Conservation (phyloP, 768 basidiomycete genomes). For the Dacryopinax primogenitus region DNA sequence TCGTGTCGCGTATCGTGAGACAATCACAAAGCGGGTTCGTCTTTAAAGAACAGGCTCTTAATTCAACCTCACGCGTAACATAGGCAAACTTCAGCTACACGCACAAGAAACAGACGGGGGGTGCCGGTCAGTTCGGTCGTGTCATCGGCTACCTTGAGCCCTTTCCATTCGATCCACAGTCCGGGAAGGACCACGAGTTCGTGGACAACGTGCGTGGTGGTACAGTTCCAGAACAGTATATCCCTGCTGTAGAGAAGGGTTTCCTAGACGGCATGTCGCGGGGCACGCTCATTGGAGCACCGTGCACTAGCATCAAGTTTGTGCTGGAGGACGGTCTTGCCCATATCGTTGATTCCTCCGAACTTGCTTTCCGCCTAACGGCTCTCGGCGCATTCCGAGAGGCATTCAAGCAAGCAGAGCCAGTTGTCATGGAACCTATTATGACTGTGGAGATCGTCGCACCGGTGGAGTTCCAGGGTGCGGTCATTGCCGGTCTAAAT, state of each 20-base stretch:
- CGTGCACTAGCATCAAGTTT: constrained; percentile 71
- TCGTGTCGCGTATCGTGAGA: constrained; percentile 92
- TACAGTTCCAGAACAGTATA: not conserved
- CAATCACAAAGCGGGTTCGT: constrained; percentile 51
- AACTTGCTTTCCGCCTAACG: constrained; percentile 85
- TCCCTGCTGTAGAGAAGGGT: constrained; percentile 42
- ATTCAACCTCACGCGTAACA: not conserved
- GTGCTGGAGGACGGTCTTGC: constrained; percentile 83
- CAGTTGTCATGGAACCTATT: constrained; percentile 89
- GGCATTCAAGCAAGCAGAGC: constrained; percentile 58
- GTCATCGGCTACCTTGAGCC: constrained; percentile 86
- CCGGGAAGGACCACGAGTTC: constrained; percentile 60
- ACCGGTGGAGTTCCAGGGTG: constrained; percentile 87
- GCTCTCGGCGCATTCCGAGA: constrained; percentile 89
- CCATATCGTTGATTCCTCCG: constrained; percentile 92
- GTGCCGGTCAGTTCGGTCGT: constrained; percentile 91
- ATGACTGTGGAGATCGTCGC: constrained; percentile 98
- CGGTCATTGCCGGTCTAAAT: constrained; percentile 89
- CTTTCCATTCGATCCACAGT: constrained; percentile 62
- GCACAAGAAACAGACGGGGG: constrained; percentile 97
- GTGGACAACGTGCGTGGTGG: not conserved
- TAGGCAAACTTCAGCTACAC: constrained; percentile 69
- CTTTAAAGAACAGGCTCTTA: not conserved
- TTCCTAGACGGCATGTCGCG: constrained; percentile 91
- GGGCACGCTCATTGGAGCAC: constrained; percentile 77